Percentiles rank a stretch among this genome's conserved stretches.
phyloP scores from a whole-genome alignment of 2,329 filamentous ascomycete genomes.

The Cercospora berteroae region DNA sequence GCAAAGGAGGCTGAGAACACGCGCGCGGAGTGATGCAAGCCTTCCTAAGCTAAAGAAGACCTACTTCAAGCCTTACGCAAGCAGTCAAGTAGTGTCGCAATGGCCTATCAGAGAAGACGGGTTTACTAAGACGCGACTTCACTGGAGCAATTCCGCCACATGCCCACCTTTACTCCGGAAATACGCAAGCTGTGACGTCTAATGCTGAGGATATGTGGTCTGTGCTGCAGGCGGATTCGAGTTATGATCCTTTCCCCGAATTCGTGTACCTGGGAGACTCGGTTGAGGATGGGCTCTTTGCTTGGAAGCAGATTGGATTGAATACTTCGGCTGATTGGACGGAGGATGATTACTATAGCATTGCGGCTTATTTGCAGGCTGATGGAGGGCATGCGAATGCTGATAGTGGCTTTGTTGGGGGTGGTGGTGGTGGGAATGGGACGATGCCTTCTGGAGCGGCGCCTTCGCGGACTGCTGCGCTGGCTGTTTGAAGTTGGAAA shows the following conservation, averaged over 20 bases:
- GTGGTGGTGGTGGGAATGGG: constrained; percentile 13
- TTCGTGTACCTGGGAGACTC: constrained; percentile 58
- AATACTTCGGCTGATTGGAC: constrained; percentile 38
- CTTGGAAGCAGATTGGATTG: constrained; percentile 55
- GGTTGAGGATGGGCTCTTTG: constrained; percentile 52
- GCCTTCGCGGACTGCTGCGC: constrained; percentile 15
- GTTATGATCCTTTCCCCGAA: constrained; percentile 57
- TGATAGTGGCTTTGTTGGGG: constrained; percentile 17
- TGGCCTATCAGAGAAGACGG: neutral
- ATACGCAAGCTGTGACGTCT: constrained; percentile 45
- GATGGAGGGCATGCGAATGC: constrained; percentile 28
- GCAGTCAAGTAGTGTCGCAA: neutral
- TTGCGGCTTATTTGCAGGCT: constrained; percentile 24
- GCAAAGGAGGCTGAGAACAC: neutral
- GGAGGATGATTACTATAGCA: constrained; percentile 20
- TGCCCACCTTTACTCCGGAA: constrained; percentile 39
- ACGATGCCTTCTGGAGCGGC: constrained; percentile 14
- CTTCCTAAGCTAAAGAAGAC: neutral
- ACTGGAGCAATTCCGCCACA: neutral
- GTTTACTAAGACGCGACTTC: neutral
- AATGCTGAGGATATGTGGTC: constrained; percentile 51
- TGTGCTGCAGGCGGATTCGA: constrained; percentile 49
- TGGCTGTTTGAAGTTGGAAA: neutral
- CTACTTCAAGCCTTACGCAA: neutral
- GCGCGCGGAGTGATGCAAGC: neutral